Evolutionary conservation across 495 filamentous ascomycete genomes (phyloP).

Genomic region (Aspergillus diversus): DNA sequence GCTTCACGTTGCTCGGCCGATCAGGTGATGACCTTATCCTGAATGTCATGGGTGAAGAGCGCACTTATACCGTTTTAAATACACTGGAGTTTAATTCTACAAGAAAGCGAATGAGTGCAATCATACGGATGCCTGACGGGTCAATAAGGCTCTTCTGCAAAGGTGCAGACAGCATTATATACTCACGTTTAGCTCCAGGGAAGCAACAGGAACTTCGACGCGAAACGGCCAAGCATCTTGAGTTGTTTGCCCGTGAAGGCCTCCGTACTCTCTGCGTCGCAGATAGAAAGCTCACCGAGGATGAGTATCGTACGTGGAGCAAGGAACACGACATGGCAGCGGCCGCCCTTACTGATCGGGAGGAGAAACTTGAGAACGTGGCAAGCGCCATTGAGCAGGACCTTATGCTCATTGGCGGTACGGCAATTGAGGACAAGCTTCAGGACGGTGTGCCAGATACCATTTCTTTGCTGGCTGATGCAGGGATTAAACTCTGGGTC

Average conservation of each 20-base stretch:
- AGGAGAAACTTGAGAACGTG: constrained; percentile 91
- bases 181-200: constrained; percentile 83
- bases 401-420: constrained; percentile 88
- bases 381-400: constrained; percentile 90
- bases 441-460: constrained; percentile 98
- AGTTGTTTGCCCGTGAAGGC: constrained; percentile 95
- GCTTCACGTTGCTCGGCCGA: constrained; percentile 90
- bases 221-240: constrained; percentile 88
- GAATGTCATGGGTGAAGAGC: constrained; percentile 85
- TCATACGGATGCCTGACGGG: constrained; percentile 94
- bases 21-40: constrained; percentile 76
- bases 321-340: constrained; percentile 87
- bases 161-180: constrained; percentile 96
- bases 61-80: constrained; percentile 84
- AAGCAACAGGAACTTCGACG: constrained; percentile 83
- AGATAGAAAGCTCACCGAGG: constrained; percentile 78
- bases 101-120: constrained; percentile 97
- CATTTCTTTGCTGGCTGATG: constrained; percentile 87
- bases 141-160: constrained; percentile 95
- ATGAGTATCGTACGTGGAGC: constrained; percentile 86
- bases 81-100: constrained; percentile 98
- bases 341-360: constrained; percentile 79
- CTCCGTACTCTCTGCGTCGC: constrained; percentile 95
- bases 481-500: constrained; percentile 99
- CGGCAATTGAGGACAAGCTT: constrained; percentile 95